Evolutionary conservation across 2,329 filamentous ascomycete genomes (phyloP).

Genomic region (Gremmenia infestans): DNA sequence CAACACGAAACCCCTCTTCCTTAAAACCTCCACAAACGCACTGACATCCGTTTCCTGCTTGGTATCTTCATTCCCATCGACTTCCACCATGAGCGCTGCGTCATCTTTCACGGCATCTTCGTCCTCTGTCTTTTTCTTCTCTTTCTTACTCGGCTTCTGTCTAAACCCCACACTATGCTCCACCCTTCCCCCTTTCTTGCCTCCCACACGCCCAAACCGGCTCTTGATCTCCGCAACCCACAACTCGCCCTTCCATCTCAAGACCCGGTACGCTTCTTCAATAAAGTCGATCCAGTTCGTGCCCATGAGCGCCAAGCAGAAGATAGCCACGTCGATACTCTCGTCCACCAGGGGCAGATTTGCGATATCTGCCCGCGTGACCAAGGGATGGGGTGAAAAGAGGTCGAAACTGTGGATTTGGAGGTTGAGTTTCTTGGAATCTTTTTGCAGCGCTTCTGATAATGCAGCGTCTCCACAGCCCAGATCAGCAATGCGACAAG

Average conservation of each 20-base stretch:
- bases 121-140: slow-evolving; percentile 37
- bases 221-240: slow-evolving; percentile 98
- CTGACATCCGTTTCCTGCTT: slow-evolving; percentile 78
- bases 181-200: slow-evolving; percentile 44
- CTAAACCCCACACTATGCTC: slow-evolving; percentile 68
- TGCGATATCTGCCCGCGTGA: slow-evolving; percentile 87
- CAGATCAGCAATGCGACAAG: slow-evolving; percentile 80
- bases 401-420: slow-evolving; percentile 83
- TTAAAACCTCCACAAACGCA: slow-evolving; percentile 79
- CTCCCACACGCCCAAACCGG: slow-evolving; percentile 66
- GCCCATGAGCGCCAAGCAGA: slow-evolving; percentile 96
- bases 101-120: slow-evolving; percentile 45
- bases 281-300: slow-evolving; percentile 98
- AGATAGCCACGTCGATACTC: slow-evolving; percentile 80
- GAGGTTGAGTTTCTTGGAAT: slow-evolving; percentile 63
- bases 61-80: slow-evolving; percentile 60
- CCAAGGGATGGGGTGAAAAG: slow-evolving; percentile 67
- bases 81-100: slow-evolving; percentile 60
- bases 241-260: slow-evolving; percentile 91
- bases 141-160: slow-evolving; percentile 48
- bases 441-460: slow-evolving; percentile 59
- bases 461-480: slow-evolving; percentile 91
- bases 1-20: slow-evolving; percentile 78
- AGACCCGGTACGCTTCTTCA: slow-evolving; percentile 87
- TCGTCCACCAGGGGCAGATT: slow-evolving; percentile 71